phyloP scores from a whole-genome alignment of 2,329 filamentous ascomycete species.

The Sporothrix sp. region DNA sequence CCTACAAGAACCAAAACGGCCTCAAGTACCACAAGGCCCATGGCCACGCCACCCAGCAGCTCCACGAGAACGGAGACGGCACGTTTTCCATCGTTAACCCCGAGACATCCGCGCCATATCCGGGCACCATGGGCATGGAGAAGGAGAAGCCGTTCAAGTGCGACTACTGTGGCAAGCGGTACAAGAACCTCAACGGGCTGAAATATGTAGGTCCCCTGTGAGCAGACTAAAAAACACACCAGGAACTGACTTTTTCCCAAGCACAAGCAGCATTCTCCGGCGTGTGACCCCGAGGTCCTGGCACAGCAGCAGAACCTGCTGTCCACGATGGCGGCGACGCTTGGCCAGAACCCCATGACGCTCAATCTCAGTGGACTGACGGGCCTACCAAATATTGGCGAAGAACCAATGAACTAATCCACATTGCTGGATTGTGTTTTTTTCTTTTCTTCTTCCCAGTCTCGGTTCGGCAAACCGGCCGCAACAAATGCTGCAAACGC shows the following conservation, averaged over 20 bases:
- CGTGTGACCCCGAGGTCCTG: conserved; percentile 74
- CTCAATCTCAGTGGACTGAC: conserved; percentile 26
- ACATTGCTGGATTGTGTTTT: not conserved
- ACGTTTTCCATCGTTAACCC: conserved; percentile 98
- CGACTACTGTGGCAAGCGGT: conserved; percentile 92
- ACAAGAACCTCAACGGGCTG: conserved; percentile 96
- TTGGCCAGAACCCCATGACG: conserved; percentile 21
- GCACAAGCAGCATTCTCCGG: conserved; percentile 74
- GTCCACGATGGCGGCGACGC: conserved; percentile 25
- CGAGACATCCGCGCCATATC: conserved; percentile 86
- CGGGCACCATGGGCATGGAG: conserved; percentile 97
- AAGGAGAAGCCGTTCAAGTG: conserved; percentile 99
- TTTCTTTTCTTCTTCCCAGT: not conserved
- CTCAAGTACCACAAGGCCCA: conserved; percentile 84
- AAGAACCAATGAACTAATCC: conserved; percentile 29
- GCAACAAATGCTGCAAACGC: not conserved
- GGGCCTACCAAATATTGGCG: conserved; percentile 33
- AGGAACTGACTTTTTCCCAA: no score
- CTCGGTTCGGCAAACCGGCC: not conserved
- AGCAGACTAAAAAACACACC: no score
- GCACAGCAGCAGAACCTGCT: conserved; percentile 30
- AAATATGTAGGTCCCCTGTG: conserved; percentile 78
- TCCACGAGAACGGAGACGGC: conserved; percentile 93
- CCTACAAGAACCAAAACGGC: conserved; percentile 99
- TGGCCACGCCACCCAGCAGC: conserved; percentile 90